Evolutionary conservation across 1,139 yeast genomes (phyloP), one percentile per base, ranked within the genome.

Genomic region (Taphrina communis): DNA sequence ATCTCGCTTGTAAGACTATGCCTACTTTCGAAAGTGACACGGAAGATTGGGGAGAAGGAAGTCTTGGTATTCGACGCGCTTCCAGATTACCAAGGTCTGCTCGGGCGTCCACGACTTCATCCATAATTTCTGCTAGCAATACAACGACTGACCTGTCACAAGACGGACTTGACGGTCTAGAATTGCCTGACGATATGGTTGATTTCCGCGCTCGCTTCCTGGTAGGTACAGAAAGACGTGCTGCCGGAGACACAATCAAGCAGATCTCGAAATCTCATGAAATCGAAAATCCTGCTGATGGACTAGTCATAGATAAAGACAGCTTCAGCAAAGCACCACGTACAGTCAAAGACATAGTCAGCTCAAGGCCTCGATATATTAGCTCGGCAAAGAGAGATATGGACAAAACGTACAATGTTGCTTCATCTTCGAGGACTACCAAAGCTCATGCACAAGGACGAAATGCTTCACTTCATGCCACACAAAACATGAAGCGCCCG

Each of bases 121-220:
- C 60, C 38, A 56, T 52, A 25, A 41, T 66, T 9, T 66, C 70
- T 31, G 31, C 57, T 6, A 66, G 63, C 25, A 65, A 70, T 9
- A 60, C 70, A 17, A 71, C 74, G 50, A 71, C 72, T 21, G 70
- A 71, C 46, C 72, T 67, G 35, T 70, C 70, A 38, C 73, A 72
- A 11, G 72, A 72, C 11, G 63, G 41, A 38, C 57, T 73, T 35
- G 55, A 67, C 9, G 74, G 73, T 21, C 59, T 73, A 25, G 73
- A 73, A 39, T 59, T 73, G n/a, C 74, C 74, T 19, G 70, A 69
- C 12, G 71, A 68, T 1, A 68, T 72, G 19, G 56, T 72, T 1
- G 71, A 73, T 46, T 58, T 73, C 36, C 72, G 68, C 25, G 41
- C 41, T 14, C 66, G 65, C 21, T 63, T 46, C 48, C 39, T 11